Conservation (phyloP, 2,329 filamentous ascomycete genomes). For the Simplicillium sp. region DNA sequence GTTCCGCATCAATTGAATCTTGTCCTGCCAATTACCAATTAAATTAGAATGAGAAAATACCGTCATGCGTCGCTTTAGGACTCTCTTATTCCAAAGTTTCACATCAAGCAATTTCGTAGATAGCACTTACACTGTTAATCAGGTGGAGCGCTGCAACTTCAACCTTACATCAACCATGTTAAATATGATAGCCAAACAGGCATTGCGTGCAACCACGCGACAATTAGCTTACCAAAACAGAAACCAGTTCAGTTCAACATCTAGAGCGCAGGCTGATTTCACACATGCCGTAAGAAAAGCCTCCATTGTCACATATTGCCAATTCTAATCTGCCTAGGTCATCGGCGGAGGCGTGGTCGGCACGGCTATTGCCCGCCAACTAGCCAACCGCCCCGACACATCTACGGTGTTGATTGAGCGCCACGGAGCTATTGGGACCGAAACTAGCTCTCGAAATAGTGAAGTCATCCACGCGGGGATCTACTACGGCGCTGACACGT, state of each 20-base stretch:
- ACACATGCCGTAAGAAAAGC: slow-evolving; percentile 30
- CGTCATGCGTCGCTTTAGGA: too few species aligned
- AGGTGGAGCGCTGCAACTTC: not conserved
- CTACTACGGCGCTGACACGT: slow-evolving; percentile 68
- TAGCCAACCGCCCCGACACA: slow-evolving; percentile 53
- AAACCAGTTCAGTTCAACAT: slow-evolving; percentile 24
- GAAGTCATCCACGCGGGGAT: slow-evolving; percentile 95
- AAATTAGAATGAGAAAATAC: too few species aligned
- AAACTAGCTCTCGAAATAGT: slow-evolving; percentile 84
- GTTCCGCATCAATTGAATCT: too few species aligned
- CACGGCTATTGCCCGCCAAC: slow-evolving; percentile 64
- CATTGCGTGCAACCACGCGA: not conserved
- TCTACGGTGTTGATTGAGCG: slow-evolving; percentile 75
- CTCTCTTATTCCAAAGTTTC: too few species aligned
- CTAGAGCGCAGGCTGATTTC: slow-evolving; percentile 27
- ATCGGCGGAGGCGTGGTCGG: slow-evolving; percentile 62
- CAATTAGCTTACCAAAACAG: slow-evolving; percentile 6
- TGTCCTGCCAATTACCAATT: too few species aligned
- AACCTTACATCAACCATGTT: not conserved
- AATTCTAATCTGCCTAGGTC: slow-evolving; percentile 24
- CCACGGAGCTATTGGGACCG: slow-evolving; percentile 65
- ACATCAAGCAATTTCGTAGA: too few species aligned
- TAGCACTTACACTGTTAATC: too few species aligned
- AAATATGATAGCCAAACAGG: not conserved
- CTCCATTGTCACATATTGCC: not conserved